Evolutionary conservation across 2,329 filamentous ascomycete genomes (phyloP).

Genomic region (Trichoderma aggressivum): DNA sequence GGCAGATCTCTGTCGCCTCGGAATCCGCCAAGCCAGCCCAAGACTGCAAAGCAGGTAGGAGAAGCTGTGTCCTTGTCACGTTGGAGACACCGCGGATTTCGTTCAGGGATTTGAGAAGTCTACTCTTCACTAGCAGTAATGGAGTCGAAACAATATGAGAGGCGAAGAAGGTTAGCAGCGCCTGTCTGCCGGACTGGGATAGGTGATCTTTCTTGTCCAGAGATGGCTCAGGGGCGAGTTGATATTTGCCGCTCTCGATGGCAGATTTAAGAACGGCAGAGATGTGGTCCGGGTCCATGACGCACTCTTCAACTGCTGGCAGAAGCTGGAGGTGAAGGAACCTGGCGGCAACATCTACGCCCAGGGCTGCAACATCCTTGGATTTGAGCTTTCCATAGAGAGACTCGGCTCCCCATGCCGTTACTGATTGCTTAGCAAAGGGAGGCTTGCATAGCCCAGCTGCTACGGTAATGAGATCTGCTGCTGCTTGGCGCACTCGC

Average conservation of each 20-base stretch:
- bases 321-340: slow-evolving; percentile 66
- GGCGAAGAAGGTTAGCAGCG: slow-evolving; percentile 68
- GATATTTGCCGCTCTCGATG: slow-evolving; percentile 42
- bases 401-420: slow-evolving; percentile 57
- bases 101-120: slow-evolving; percentile 69
- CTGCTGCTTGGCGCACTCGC: slow-evolving; percentile 72
- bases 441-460: slow-evolving; percentile 45
- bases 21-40: slow-evolving; percentile 60
- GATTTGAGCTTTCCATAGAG: slow-evolving; percentile 58
- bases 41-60: slow-evolving; percentile 70
- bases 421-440: slow-evolving; percentile 37
- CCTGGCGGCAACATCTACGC: slow-evolving; percentile 54
- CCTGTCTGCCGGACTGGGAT: slow-evolving; percentile 58
- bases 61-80: slow-evolving; percentile 65
- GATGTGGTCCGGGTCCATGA: slow-evolving; percentile 73
- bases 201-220: slow-evolving; percentile 54
- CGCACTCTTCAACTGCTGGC: slow-evolving; percentile 77
- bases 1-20: slow-evolving; percentile 45
- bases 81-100: slow-evolving; percentile 68
- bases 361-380: slow-evolving; percentile 55
- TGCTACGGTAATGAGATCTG: slow-evolving; percentile 60
- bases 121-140: slow-evolving; percentile 63
- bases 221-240: slow-evolving; percentile 30
- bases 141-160: slow-evolving; percentile 70
- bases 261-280: slow-evolving; percentile 53